Evolutionary conservation across 176 grass and related monocot species (phyloP).

Genomic region (Ensete ventricosum): DNA sequence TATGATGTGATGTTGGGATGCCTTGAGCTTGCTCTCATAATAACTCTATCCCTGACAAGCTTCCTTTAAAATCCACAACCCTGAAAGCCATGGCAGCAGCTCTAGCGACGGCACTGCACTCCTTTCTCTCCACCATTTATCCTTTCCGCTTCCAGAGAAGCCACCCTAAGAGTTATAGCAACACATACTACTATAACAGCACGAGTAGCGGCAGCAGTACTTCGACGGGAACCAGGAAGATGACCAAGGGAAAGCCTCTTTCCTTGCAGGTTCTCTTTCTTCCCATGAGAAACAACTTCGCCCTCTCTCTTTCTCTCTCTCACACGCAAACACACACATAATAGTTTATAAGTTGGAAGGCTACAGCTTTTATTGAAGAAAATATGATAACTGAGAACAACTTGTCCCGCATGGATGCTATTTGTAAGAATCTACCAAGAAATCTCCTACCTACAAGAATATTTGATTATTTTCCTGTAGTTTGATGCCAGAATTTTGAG

Average conservation of each 20-base stretch:
- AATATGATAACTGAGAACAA: too few relatives aligned
- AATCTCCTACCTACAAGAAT: too few relatives aligned
- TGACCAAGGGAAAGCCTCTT: constrained; percentile 11
- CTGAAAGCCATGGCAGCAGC: constrained; percentile 2
- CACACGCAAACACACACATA: too few relatives aligned
- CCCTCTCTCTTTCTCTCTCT: too few relatives aligned
- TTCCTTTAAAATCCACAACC: not conserved
- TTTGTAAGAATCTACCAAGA: too few relatives aligned
- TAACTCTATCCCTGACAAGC: not conserved
- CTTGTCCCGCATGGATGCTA: too few relatives aligned
- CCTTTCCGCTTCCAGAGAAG: not conserved
- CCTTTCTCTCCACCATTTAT: not conserved
- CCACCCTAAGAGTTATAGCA: not conserved
- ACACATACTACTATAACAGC: constrained; percentile 6
- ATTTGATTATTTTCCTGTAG: too few relatives aligned
- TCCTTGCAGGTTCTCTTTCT: constrained; percentile 9
- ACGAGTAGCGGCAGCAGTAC: not conserved
- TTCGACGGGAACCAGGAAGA: not conserved
- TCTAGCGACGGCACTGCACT: not conserved
- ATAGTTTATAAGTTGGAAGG: too few relatives aligned
- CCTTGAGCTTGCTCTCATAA: not conserved
- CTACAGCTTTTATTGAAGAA: too few relatives aligned
- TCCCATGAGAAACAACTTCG: not conserved
- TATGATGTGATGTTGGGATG: not conserved
- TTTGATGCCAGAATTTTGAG: too few relatives aligned